Percentiles rank a stretch among this genome's conserved stretches.
These are phyloP conservation scores for Stephania yunnanensis DNA, from an alignment of 164 flowering plant species.

Conservation along the genomic window DNA sequence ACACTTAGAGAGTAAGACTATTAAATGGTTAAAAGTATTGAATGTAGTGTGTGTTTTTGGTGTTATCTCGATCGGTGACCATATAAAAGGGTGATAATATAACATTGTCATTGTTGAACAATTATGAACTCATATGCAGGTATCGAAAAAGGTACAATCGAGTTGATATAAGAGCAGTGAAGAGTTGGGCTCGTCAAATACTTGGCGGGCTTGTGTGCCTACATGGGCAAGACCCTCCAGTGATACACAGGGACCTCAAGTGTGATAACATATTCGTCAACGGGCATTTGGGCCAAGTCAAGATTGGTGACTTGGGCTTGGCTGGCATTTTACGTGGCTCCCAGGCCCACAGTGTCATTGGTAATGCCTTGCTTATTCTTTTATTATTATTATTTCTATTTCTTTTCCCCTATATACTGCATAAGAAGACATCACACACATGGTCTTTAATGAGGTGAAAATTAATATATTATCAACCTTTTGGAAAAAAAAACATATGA, in stretches of 20 bases:
- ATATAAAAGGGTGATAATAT: too few species aligned
- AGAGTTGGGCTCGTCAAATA: slow-evolving; percentile 89
- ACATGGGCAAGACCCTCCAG: slow-evolving; percentile 80
- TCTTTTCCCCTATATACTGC: too few species aligned
- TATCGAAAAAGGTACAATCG: slow-evolving; percentile 53
- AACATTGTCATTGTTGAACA: too few species aligned
- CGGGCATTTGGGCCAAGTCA: slow-evolving; percentile 90
- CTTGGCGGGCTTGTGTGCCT: slow-evolving; percentile 69
- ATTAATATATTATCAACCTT: too few species aligned
- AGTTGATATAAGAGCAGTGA: slow-evolving; percentile 62
- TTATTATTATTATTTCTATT: too few species aligned
- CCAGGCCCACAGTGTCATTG: slow-evolving; percentile 85
- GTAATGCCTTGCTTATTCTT: slow-evolving; percentile 15
- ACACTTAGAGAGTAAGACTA: slow-evolving; percentile 66
- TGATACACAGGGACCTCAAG: slow-evolving; percentile 92
- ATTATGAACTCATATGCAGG: slow-evolving; percentile 28
- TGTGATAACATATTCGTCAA: slow-evolving; percentile 94
- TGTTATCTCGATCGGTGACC: too few species aligned
- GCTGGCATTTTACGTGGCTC: slow-evolving; percentile 73
- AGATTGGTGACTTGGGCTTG: slow-evolving; percentile 88
- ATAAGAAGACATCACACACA: too few species aligned
- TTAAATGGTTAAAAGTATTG: too few species aligned
- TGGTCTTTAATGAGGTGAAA: too few species aligned
- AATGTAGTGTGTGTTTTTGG: too few species aligned
- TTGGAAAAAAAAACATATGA: too few species aligned